Evolutionary conservation across 2,329 filamentous ascomycete genomes (phyloP).

Genomic region (Fusarium vanettenii): DNA sequence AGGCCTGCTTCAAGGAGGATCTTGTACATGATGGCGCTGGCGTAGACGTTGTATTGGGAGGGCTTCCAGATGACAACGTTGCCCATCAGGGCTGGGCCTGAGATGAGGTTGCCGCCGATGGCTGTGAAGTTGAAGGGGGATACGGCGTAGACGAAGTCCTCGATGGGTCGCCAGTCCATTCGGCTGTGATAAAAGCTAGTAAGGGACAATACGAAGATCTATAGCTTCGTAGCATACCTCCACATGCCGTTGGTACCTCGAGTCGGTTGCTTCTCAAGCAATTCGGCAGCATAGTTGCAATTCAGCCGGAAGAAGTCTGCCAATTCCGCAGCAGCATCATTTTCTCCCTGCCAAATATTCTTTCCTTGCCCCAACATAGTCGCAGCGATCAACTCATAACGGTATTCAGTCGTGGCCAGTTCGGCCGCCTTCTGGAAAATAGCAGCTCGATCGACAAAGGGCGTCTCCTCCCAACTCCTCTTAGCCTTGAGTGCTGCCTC

Average conservation of each 20-base stretch:
- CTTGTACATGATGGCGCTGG: constrained; percentile 49
- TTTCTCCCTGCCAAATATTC: background rate
- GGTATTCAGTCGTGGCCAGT: background rate
- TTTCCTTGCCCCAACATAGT: constrained; percentile 3
- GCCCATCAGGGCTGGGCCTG: background rate
- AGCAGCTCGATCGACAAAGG: background rate
- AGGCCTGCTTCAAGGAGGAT: constrained; percentile 54
- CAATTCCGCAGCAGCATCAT: background rate
- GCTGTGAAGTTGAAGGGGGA: background rate
- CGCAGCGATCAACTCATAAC: background rate
- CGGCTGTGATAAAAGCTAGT: background rate
- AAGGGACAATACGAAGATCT: background rate
- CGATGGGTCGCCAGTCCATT: background rate
- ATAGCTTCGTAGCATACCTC: background rate
- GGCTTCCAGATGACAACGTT: constrained; percentile 51
- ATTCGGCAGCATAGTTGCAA: background rate
- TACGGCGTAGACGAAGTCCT: constrained; percentile 6
- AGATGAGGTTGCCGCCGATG: background rate
- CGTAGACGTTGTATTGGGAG: constrained; percentile 44
- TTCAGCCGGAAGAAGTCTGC: background rate
- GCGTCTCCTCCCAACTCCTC: background rate
- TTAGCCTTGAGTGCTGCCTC: background rate
- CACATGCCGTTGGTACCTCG: background rate
- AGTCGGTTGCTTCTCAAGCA: background rate
- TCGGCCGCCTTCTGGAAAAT: background rate